Evolutionary conservation across 768 basidiomycete species (phyloP).

Genomic region (Psilocybe sp.): DNA sequence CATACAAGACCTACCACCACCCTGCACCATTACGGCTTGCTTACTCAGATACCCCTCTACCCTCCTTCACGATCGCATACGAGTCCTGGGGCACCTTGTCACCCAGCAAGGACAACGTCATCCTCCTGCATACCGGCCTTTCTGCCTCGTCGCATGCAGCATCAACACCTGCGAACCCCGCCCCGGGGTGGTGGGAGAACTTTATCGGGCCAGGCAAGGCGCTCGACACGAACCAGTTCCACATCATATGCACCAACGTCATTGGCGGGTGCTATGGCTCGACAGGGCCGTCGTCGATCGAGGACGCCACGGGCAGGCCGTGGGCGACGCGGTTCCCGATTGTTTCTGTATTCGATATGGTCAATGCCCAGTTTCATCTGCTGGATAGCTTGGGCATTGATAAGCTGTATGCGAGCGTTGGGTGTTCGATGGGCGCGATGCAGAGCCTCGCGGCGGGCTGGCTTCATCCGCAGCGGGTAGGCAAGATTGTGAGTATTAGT

Average conservation of each 20-base stretch:
- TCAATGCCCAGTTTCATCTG: slow-evolving; percentile 84
- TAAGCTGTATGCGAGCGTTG: slow-evolving; percentile 89
- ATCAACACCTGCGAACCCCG: slow-evolving; percentile 68
- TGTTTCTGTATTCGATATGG: slow-evolving; percentile 95
- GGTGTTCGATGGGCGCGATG: slow-evolving; percentile 97
- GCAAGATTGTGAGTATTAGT: slow-evolving; percentile 90
- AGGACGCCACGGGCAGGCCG: slow-evolving; percentile 61
- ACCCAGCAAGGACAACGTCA: slow-evolving; percentile 75
- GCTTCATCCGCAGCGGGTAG: slow-evolving; percentile 85
- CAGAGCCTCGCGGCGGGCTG: slow-evolving; percentile 95
- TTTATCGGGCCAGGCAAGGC: slow-evolving; percentile 96
- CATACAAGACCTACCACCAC: slow-evolving; percentile 72
- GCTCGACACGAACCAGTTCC: slow-evolving; percentile 90
- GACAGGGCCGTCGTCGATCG: slow-evolving; percentile 87
- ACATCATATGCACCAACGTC: slow-evolving; percentile 94
- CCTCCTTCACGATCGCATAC: slow-evolving; percentile 86
- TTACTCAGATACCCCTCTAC: slow-evolving; percentile 48
- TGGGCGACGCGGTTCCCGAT: slow-evolving; percentile 94
- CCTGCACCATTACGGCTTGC: slow-evolving; percentile 59
- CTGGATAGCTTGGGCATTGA: slow-evolving; percentile 83
- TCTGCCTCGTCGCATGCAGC: slow-evolving; percentile 96
- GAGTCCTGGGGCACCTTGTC: slow-evolving; percentile 97
- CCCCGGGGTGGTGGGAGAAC: slow-evolving; percentile 97
- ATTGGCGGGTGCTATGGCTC: slow-evolving; percentile 97
- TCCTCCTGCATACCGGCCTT: slow-evolving; percentile 93